phyloP scores from a whole-genome alignment of 2,329 filamentous ascomycete genomes.

The Nemania abortiva region DNA sequence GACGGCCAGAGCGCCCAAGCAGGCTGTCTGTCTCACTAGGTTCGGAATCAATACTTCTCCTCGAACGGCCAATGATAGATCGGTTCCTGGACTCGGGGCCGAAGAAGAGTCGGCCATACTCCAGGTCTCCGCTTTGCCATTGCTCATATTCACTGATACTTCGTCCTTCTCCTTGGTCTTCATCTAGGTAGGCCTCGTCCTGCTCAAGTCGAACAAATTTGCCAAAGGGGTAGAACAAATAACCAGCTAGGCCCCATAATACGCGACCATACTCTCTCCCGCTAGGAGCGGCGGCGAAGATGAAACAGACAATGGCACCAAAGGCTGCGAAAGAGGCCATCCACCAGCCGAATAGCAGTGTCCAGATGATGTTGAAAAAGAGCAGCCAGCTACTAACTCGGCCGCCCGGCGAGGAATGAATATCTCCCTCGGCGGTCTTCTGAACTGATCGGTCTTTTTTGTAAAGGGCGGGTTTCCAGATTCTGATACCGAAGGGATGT shows the following conservation, averaged over 20 bases:
- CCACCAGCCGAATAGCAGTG: conserved; percentile 95
- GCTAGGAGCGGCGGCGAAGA: conserved; percentile 83
- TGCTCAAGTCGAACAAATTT: conserved; percentile 94
- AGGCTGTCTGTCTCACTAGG: conserved; percentile 90
- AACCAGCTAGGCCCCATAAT: conserved; percentile 84
- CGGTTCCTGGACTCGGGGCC: conserved; percentile 78
- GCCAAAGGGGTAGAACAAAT: conserved; percentile 95
- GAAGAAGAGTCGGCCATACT: conserved; percentile 96
- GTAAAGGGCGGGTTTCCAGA: conserved; percentile 98
- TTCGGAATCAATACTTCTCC: conserved; percentile 88
- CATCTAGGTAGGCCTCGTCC: conserved; percentile 92
- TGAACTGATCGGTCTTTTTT: conserved; percentile 98
- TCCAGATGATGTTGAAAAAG: conserved; percentile 92
- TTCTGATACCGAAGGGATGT: conserved; percentile 97
- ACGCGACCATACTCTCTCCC: conserved; percentile 87
- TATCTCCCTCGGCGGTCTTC: conserved; percentile 94
- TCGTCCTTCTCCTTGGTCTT: conserved; percentile 94
- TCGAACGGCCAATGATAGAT: conserved; percentile 86
- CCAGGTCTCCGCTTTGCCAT: conserved; percentile 97
- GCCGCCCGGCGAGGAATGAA: conserved; percentile 92
- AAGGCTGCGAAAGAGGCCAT: conserved; percentile 80
- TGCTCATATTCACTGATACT: conserved; percentile 99
- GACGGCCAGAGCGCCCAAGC: conserved; percentile 72
- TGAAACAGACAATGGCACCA: conserved; percentile 81
- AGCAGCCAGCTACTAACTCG: conserved; percentile 86